These are phyloP conservation scores for Boechera retrofracta DNA, from an alignment of 345 rosid species.

Conservation along the genomic window DNA sequence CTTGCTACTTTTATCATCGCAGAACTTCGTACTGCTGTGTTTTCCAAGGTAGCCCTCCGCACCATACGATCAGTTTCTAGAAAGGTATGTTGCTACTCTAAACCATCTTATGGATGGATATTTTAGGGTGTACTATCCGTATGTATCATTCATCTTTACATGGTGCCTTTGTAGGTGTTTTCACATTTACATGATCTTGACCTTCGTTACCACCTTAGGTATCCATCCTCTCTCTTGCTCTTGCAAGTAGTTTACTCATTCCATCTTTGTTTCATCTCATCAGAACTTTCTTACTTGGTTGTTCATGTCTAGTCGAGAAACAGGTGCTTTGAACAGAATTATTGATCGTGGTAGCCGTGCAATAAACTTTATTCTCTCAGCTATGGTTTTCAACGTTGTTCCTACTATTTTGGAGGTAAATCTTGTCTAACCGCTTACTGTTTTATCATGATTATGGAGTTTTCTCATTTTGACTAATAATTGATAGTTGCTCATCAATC, in stretches of 20 bases:
- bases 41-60: slow-evolving; percentile 88
- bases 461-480: slow-evolving; percentile 3
- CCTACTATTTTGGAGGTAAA: slow-evolving; percentile 95
- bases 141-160: slow-evolving; percentile 5
- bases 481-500: neutral
- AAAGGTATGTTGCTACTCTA: slow-evolving; percentile 59
- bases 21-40: slow-evolving; percentile 96
- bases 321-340: slow-evolving; percentile 90
- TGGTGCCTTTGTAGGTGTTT: slow-evolving; percentile 65
- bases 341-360: slow-evolving; percentile 99
- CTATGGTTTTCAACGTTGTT: slow-evolving; percentile 95
- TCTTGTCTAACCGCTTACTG: slow-evolving; percentile 26
- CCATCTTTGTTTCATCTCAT: slow-evolving; percentile 13
- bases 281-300: slow-evolving; percentile 39
- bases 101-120: neutral
- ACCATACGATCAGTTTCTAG: slow-evolving; percentile 93
- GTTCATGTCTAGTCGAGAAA: slow-evolving; percentile 78
- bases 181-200: slow-evolving; percentile 94
- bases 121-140: slow-evolving; percentile 3
- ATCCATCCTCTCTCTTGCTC: slow-evolving; percentile 26
- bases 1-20: slow-evolving; percentile 40
- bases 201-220: slow-evolving; percentile 94
- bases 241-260: neutral
- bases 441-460: neutral
- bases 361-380: slow-evolving; percentile 89